Evolutionary conservation across 75 land plant species (phyloP).

Genomic region (Pinus tabuliformis): DNA sequence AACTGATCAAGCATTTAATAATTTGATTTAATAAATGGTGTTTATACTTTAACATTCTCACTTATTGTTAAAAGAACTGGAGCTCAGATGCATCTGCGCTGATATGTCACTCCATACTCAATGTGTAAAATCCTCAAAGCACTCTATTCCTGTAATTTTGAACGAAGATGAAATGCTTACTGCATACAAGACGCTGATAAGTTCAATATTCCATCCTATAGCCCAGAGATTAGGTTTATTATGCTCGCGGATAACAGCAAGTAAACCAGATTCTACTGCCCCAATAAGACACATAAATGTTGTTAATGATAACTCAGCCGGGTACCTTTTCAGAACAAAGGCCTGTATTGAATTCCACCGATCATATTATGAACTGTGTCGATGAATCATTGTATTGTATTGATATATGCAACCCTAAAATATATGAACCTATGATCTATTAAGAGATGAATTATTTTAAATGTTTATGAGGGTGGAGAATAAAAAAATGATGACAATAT

Average conservation of each 20-base stretch:
- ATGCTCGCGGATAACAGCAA: slow-evolving; percentile 22
- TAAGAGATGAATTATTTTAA: too few species aligned
- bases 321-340: slow-evolving; percentile 32
- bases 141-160: too few species aligned
- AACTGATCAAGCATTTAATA: too few species aligned
- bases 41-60: too few species aligned
- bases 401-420: too few species aligned
- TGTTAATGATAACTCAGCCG: slow-evolving; percentile 54
- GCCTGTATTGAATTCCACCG: slow-evolving; percentile 22
- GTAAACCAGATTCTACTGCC: slow-evolving; percentile 43
- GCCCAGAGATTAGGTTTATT: slow-evolving; percentile 29
- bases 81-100: neutral
- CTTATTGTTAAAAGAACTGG: neutral
- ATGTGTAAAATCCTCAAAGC: too few species aligned
- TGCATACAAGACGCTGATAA: slow-evolving; percentile 42
- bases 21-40: too few species aligned
- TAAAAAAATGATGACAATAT: too few species aligned
- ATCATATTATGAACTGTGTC: neutral
- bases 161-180: slow-evolving; percentile 26
- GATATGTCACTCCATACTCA: too few species aligned
- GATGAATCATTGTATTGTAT: too few species aligned
- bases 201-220: slow-evolving; percentile 34
- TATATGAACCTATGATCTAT: neutral
- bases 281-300: slow-evolving; percentile 50
- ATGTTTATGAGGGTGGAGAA: too few species aligned